Conservation (phyloP, 2,329 filamentous ascomycete genomes). For the Xylariomycetidae sp. region DNA sequence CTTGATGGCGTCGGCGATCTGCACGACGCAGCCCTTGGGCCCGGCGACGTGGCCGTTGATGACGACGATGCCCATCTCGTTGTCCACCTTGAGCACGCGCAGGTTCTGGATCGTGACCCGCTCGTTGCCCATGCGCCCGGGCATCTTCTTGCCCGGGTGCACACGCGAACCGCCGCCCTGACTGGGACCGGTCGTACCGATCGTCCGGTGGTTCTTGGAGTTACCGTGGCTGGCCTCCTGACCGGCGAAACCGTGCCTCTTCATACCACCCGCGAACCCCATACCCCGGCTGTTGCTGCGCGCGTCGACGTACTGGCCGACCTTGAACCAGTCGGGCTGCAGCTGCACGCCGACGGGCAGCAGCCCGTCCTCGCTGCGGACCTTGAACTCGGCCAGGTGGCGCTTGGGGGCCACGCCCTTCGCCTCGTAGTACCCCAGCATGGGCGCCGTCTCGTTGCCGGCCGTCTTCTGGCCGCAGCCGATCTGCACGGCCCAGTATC, state of each 20-base stretch:
- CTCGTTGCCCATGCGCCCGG: slow-evolving; percentile 89
- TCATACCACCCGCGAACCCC: slow-evolving; percentile 98
- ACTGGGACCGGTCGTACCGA: slow-evolving; percentile 83
- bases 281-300: slow-evolving; percentile 75
- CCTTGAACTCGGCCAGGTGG: slow-evolving; percentile 81
- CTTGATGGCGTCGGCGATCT: slow-evolving; percentile 87
- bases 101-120: slow-evolving; percentile 88
- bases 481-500: slow-evolving; percentile 92
- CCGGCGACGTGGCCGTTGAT: slow-evolving; percentile 84
- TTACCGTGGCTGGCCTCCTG: slow-evolving; percentile 94
- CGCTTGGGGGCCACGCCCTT: slow-evolving; percentile 80
- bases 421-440: slow-evolving; percentile 82
- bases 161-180: slow-evolving; percentile 93
- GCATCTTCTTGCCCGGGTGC: slow-evolving; percentile 95
- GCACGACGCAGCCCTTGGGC: slow-evolving; percentile 79
- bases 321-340: slow-evolving; percentile 83
- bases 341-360: slow-evolving; percentile 71
- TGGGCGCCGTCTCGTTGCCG: slow-evolving; percentile 72
- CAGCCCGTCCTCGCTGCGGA: slow-evolving; percentile 68
- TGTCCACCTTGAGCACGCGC: slow-evolving; percentile 81
- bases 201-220: slow-evolving; percentile 86
- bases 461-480: slow-evolving; percentile 72
- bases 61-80: slow-evolving; percentile 80
- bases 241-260: slow-evolving; percentile 83
- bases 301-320: slow-evolving; percentile 87